A percentile compares a stretch with the other conserved stretches of the same genome.
Conservation (phyloP, 2,329 filamentous ascomycete genomes). For the Orbilia quercus region DNA sequence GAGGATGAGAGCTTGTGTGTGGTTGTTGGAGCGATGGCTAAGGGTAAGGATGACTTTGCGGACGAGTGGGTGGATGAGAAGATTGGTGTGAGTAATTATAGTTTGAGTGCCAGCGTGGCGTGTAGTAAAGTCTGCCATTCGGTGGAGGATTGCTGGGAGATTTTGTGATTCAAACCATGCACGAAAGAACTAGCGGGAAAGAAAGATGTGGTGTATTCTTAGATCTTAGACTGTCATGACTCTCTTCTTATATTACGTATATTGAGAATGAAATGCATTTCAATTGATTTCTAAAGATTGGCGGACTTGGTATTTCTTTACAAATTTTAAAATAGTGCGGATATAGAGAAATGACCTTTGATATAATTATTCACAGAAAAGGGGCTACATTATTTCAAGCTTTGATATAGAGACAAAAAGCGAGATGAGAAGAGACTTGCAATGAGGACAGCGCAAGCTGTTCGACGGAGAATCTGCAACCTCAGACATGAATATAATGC, state of each 20-base stretch:
- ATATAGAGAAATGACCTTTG: slow-evolving; percentile 1
- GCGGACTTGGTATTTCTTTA: background rate
- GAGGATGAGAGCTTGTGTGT: slow-evolving; percentile 94
- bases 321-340: background rate
- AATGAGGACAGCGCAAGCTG: background rate
- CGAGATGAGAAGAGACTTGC: background rate
- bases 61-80: slow-evolving; percentile 95
- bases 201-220: background rate
- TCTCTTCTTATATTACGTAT: background rate
- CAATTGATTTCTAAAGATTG: background rate
- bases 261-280: background rate
- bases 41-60: slow-evolving; percentile 94
- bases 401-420: slow-evolving; percentile 7
- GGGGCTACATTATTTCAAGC: slow-evolving; percentile 31
- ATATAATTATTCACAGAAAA: slow-evolving; percentile 37
- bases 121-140: slow-evolving; percentile 99
- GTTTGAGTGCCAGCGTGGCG: slow-evolving; percentile 93
- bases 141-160: slow-evolving; percentile 94
- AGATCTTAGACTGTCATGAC: background rate
- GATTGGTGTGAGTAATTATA: slow-evolving; percentile 98
- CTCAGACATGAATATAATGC: background rate
- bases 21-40: slow-evolving; percentile 98
- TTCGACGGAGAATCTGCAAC: background rate
- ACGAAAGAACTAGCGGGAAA: too few species aligned
- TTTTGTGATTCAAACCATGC: too few species aligned